phyloP scores from a whole-genome alignment of 2,329 filamentous ascomycete species.

The Plectosphaerella plurivora region DNA sequence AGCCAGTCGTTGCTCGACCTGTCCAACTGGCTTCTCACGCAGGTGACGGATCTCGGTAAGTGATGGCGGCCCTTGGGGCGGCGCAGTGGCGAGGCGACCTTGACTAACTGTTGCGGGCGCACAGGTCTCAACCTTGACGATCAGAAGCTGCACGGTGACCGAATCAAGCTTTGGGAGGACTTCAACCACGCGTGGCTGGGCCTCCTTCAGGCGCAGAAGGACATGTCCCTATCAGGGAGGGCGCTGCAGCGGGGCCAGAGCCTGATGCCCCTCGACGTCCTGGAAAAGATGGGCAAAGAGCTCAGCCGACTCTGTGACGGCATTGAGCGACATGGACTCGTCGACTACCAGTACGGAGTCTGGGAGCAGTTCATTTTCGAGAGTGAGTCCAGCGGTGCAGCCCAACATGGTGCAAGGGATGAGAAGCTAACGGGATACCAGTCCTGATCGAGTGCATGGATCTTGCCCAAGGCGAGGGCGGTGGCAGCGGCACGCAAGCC shows the following conservation, averaged over 20 bases:
- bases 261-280: slow-evolving; percentile 61
- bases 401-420: background rate
- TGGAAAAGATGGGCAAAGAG: slow-evolving; percentile 79
- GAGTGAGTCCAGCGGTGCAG: slow-evolving; percentile 49
- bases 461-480: slow-evolving; percentile 37
- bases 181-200: slow-evolving; percentile 93
- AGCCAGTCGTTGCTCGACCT: slow-evolving; percentile 48
- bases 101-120: background rate
- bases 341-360: slow-evolving; percentile 96
- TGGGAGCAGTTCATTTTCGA: slow-evolving; percentile 90
- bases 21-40: slow-evolving; percentile 52
- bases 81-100: background rate
- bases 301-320: slow-evolving; percentile 78
- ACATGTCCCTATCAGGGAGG: slow-evolving; percentile 60
- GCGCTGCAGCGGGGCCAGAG: slow-evolving; percentile 54
- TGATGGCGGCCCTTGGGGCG: slow-evolving; percentile 3
- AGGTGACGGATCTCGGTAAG: slow-evolving; percentile 52
- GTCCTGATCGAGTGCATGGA: slow-evolving; percentile 37
- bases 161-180: slow-evolving; percentile 84
- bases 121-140: slow-evolving; percentile 83
- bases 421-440: slow-evolving; percentile 6
- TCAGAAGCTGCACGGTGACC: slow-evolving; percentile 66
- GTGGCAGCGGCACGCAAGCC: slow-evolving; percentile 15
- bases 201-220: slow-evolving; percentile 77
- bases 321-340: slow-evolving; percentile 85